phyloP scores from a whole-genome alignment of 2,329 filamentous ascomycete species.

The Volutella citrinella region DNA sequence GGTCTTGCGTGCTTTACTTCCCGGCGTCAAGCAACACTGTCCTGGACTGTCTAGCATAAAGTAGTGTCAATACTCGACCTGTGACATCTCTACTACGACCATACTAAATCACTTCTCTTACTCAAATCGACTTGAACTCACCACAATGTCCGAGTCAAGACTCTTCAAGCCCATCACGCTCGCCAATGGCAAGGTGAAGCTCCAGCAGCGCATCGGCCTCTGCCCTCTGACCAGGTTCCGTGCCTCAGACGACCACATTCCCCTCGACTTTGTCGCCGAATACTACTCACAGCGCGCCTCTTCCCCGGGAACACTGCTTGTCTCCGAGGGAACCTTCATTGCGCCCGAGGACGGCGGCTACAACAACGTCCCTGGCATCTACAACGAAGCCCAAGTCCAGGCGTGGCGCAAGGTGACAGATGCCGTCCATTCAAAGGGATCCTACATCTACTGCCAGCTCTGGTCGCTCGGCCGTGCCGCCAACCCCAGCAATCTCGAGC shows the following conservation, averaged over 20 bases:
- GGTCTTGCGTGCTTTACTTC: too few relatives aligned
- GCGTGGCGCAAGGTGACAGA: conserved; percentile 1
- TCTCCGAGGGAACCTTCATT: not conserved
- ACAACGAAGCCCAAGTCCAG: conserved; percentile 1
- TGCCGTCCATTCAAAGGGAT: conserved; percentile 1
- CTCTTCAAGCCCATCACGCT: conserved; percentile 1
- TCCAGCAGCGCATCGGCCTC: conserved; percentile 2
- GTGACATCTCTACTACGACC: too few relatives aligned
- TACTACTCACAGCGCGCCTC: conserved; percentile 3
- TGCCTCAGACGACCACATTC: not conserved
- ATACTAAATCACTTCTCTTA: too few relatives aligned
- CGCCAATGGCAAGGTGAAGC: not conserved
- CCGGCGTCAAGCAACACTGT: too few relatives aligned
- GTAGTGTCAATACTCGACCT: too few relatives aligned
- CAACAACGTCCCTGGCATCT: not conserved
- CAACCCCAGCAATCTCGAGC: too few relatives aligned
- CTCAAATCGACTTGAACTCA: too few relatives aligned
- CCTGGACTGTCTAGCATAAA: too few relatives aligned
- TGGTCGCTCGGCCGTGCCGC: conserved; percentile 2
- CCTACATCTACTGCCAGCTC: conserved; percentile 2
- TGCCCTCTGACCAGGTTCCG: conserved; percentile 5
- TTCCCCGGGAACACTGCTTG: not conserved
- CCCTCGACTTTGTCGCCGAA: not conserved
- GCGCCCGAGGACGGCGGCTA: not conserved
- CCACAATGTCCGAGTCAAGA: too few relatives aligned